phyloP scores from a whole-genome alignment of 2,329 filamentous ascomycete genomes.

The Mycosphaerella sp. region DNA sequence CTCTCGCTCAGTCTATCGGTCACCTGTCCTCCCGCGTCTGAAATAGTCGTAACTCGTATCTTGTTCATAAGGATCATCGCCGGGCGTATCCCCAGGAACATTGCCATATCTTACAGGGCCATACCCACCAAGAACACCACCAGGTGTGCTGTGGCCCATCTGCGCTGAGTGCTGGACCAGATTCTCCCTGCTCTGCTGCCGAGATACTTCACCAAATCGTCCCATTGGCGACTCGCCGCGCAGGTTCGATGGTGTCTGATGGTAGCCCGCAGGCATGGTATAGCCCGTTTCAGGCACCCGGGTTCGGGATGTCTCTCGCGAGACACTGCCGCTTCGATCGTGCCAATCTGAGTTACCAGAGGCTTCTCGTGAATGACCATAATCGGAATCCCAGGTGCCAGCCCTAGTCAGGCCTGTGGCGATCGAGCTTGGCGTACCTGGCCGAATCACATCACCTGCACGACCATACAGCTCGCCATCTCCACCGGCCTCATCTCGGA shows the following conservation, averaged over 20 bases:
- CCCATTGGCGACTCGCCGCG: conserved; percentile 41
- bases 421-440: conserved; percentile 55
- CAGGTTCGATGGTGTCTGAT: conserved; percentile 40
- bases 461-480: conserved; percentile 54
- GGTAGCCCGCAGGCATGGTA: conserved; percentile 45
- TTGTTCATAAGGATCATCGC: conserved; percentile 25
- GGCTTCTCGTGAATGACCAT: conserved; percentile 13
- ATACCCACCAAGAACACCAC: conserved; percentile 24
- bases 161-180: conserved; percentile 18
- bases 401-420: conserved; percentile 30
- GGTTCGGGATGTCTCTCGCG: conserved; percentile 10
- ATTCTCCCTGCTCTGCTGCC: conserved; percentile 23
- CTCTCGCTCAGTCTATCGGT: background rate
- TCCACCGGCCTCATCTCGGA: conserved; percentile 79
- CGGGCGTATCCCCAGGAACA: conserved; percentile 28
- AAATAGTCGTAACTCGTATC: conserved; percentile 40
- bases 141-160: conserved; percentile 19
- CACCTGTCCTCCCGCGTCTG: conserved; percentile 25
- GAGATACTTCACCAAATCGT: conserved; percentile 14
- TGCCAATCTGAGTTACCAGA: conserved; percentile 5
- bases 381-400: conserved; percentile 29
- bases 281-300: conserved; percentile 31
- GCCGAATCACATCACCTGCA: conserved; percentile 53
- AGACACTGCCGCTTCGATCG: conserved; percentile 24
- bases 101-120: conserved; percentile 26